A percentile compares a stretch with the other conserved stretches of the same genome.
Evolutionary conservation across 192 early-diverging fungal species (phyloP).

Genomic region (Rhizoclosmatium globosum): DNA sequence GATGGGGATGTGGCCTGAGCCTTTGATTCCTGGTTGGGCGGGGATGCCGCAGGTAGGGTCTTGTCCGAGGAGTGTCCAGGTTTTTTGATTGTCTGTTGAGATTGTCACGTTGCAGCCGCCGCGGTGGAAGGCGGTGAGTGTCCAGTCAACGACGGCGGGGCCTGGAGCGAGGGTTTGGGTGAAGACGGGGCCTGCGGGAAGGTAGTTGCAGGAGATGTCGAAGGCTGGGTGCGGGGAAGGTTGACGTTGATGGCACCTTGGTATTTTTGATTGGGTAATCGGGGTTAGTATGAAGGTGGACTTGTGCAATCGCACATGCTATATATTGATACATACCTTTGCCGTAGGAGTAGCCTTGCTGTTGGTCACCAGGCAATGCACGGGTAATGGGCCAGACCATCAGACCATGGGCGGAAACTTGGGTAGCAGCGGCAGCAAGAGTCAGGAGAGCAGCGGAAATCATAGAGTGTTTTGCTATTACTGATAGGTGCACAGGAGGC

Average conservation of each 20-base stretch:
- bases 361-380: background rate
- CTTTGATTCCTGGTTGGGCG: background rate
- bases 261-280: background rate
- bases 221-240: conserved; percentile 7
- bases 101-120: conserved; percentile 12
- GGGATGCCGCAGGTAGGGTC: conserved; percentile 7
- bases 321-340: background rate
- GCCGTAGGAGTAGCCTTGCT: conserved; percentile 4
- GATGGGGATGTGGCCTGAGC: conserved; percentile 7
- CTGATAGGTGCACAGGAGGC: too few relatives aligned
- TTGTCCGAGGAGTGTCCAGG: background rate
- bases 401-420: conserved; percentile 6
- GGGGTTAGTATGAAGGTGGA: too few relatives aligned
- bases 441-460: background rate
- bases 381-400: conserved; percentile 2
- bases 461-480: too few relatives aligned
- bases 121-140: conserved; percentile 17
- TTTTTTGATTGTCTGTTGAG: background rate
- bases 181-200: background rate
- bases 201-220: conserved; percentile 5
- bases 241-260: conserved; percentile 8
- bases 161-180: background rate
- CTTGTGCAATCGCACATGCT: too few relatives aligned
- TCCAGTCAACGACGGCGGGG: background rate
- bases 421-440: background rate